Conservation (phyloP, 495 filamentous ascomycete genomes). For the Podospora australis region DNA sequence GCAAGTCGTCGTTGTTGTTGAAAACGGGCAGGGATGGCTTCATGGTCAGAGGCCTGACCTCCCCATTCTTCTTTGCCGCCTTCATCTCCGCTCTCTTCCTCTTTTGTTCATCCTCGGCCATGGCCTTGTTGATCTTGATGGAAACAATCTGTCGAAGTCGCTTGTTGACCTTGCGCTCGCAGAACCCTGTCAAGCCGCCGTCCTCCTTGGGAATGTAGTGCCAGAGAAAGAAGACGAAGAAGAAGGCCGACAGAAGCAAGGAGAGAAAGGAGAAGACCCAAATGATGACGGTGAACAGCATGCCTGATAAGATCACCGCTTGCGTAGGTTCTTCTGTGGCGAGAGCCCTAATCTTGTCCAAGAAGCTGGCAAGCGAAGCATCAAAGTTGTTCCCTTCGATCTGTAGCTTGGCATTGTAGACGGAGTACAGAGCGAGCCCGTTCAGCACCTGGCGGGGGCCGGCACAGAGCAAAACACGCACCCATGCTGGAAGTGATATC, state of each 20-base stretch:
- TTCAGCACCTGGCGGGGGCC: constrained; percentile 89
- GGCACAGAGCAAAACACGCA: constrained; percentile 80
- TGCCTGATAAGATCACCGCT: constrained; percentile 74
- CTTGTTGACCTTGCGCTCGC: constrained; percentile 79
- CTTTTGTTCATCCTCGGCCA: constrained; percentile 63
- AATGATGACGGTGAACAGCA: constrained; percentile 85
- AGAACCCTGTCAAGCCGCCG: constrained; percentile 75
- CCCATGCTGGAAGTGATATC: too few species aligned
- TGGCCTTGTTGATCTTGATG: constrained; percentile 74
- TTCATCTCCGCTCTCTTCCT: constrained; percentile 51
- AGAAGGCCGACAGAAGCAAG: constrained; percentile 60
- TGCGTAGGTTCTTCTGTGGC: constrained; percentile 65
- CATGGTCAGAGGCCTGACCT: constrained; percentile 44
- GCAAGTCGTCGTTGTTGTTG: constrained; percentile 46
- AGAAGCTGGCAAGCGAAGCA: constrained; percentile 55
- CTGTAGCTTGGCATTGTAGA: constrained; percentile 62
- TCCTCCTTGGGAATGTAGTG: constrained; percentile 76
- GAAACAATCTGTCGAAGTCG: constrained; percentile 74
- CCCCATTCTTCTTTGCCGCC: constrained; percentile 48
- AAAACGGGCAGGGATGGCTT: constrained; percentile 55
- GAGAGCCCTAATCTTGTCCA: constrained; percentile 66
- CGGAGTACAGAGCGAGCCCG: constrained; percentile 73
- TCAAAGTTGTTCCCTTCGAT: constrained; percentile 53
- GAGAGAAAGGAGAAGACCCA: constrained; percentile 79
- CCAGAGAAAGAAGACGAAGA: constrained; percentile 85